Evolutionary conservation across 1,284 basidiomycete species (phyloP), one percentile per base, ranked within the genome.

Genomic region (Gomphus bonarii): DNA sequence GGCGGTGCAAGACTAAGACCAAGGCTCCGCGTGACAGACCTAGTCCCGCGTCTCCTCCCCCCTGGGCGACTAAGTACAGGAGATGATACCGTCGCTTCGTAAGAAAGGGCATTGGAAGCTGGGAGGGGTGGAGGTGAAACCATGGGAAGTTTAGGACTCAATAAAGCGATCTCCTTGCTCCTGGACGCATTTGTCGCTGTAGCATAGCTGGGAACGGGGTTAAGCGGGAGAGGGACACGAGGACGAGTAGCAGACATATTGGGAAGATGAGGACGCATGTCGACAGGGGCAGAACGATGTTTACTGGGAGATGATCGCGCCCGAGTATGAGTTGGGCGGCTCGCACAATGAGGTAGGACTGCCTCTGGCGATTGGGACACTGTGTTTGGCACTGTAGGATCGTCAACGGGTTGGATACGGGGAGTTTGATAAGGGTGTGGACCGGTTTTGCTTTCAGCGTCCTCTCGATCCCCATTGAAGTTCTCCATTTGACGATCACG

Each of bases 401-500:
- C 8, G 38, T 33, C 38, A n/a, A 51, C 20, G 16, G 40, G 36
- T 35, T 50, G 55, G 36, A 50, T 28, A 18, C 55, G 48, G 11
- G 55, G 44, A 44, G 22, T 40, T 16, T 57, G 35, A 22, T 57
- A 57, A 20, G 55, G 55, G 36, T 50, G 48, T 25, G 44, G 38
- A n/a, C 49, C 36, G 44, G 51, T 16, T 36, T 42, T 48, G 22
- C 35, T 16, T 7, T 35, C 44, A 43, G 47, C 40, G 18, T 64
- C 63, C n/a, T 67, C 64, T 18, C 74, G 73, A 58, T 76, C 75
- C 69, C 72, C 71, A 64, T 75, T 75, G 67, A 81, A 81, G 70
- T 87, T 78, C 70, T 84, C 76, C 66, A 85, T 69, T 20, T 83
- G 80, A 60, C 82, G 81, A 64, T 88, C 87, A 55, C 89, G 81